Evolutionary conservation across 495 filamentous ascomycete species (phyloP).

Genomic region (Neurospora sp.): DNA sequence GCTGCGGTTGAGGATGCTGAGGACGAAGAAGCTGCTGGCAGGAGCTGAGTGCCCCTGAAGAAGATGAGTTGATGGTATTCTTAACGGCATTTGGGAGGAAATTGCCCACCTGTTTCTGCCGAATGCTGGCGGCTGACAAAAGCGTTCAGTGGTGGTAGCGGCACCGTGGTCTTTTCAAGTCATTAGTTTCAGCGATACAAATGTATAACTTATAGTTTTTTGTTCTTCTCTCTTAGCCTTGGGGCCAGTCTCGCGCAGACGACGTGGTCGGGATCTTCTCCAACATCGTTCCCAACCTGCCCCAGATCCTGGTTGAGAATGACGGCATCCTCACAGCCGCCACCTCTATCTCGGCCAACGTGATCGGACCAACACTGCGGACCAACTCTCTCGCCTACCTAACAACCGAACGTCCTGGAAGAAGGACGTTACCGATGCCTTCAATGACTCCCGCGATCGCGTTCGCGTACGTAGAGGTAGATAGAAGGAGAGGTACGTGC

Average conservation of each 20-base stretch:
- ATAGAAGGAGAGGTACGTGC: background rate
- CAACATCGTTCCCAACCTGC: slow-evolving; percentile 66
- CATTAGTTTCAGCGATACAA: background rate
- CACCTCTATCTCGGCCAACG: slow-evolving; percentile 69
- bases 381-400: slow-evolving; percentile 63
- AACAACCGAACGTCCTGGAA: slow-evolving; percentile 83
- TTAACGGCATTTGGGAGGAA: background rate
- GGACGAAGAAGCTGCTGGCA: background rate
- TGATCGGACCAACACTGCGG: slow-evolving; percentile 73
- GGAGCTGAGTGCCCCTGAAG: background rate
- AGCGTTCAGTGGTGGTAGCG: background rate
- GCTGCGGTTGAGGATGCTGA: background rate
- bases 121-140: background rate
- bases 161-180: background rate
- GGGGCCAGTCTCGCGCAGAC: slow-evolving; percentile 34
- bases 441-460: slow-evolving; percentile 59
- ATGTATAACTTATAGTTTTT: background rate
- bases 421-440: slow-evolving; percentile 82
- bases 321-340: slow-evolving; percentile 73
- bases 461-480: background rate
- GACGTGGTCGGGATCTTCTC: slow-evolving; percentile 75
- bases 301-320: slow-evolving; percentile 71
- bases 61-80: background rate
- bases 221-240: background rate
- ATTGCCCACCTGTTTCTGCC: background rate